A percentile compares a stretch with the other conserved stretches of the same genome.
phyloP scores from a whole-genome alignment of 768 basidiomycete genomes.

The Boletales sp. region DNA sequence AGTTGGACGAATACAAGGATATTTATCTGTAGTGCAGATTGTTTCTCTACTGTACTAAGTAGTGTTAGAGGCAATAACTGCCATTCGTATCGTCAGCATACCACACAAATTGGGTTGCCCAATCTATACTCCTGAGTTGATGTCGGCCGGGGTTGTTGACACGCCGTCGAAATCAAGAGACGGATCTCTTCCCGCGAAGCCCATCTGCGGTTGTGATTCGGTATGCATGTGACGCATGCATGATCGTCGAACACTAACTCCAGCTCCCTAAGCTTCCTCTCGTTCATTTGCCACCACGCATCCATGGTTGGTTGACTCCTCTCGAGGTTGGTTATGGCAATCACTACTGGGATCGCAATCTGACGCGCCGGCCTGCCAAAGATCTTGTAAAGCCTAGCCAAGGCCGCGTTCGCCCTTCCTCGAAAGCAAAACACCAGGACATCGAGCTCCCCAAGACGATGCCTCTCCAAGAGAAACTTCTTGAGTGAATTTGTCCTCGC shows the following conservation, averaged over 20 bases:
- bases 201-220: conserved; percentile 13
- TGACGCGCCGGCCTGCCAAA: conserved; percentile 33
- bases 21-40: conserved; percentile 1
- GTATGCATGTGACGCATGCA: conserved; percentile 26
- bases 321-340: conserved; percentile 39
- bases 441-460: conserved; percentile 17
- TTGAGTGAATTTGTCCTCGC: conserved; percentile 9
- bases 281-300: conserved; percentile 31
- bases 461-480: conserved; percentile 31
- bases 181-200: conserved; percentile 17
- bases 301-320: conserved; percentile 27
- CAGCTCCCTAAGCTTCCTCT: conserved; percentile 9
- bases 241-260: conserved; percentile 27
- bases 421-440: conserved; percentile 22
- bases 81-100: conserved; percentile 13
- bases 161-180: conserved; percentile 8
- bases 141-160: neutral
- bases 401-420: conserved; percentile 14
- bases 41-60: neutral
- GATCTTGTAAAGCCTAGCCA: conserved; percentile 13
- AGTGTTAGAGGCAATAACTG: too few species aligned
- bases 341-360: conserved; percentile 31
- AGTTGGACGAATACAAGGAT: conserved; percentile 1
- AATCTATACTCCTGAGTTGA: conserved; percentile 4
- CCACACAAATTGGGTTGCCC: conserved; percentile 7